These are phyloP conservation scores for Diutina sp. DNA, from an alignment of 1,139 yeast genomes.

Conservation along the genomic window DNA sequence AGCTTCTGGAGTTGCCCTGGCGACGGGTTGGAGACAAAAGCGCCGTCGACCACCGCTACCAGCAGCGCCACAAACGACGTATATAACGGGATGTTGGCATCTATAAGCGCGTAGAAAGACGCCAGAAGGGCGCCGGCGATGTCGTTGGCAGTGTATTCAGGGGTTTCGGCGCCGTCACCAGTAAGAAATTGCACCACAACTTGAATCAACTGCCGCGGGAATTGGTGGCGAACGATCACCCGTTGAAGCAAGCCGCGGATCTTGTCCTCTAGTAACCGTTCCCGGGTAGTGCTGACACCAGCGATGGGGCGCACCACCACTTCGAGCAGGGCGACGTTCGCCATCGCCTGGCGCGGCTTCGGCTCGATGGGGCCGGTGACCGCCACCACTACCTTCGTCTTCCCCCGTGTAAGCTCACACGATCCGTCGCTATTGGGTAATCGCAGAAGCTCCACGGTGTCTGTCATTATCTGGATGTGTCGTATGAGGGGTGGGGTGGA, in stretches of 20 bases:
- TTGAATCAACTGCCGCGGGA: slow-evolving; percentile 80
- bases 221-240: slow-evolving; percentile 48
- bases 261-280: slow-evolving; percentile 62
- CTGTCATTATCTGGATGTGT: not conserved
- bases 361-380: slow-evolving; percentile 91
- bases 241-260: slow-evolving; percentile 50
- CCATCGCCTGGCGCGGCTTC: slow-evolving; percentile 71
- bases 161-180: slow-evolving; percentile 35
- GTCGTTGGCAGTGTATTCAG: slow-evolving; percentile 34
- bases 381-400: slow-evolving; percentile 54
- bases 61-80: slow-evolving; percentile 48
- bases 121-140: slow-evolving; percentile 64
- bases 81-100: slow-evolving; percentile 63
- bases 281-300: slow-evolving; percentile 71
- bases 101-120: slow-evolving; percentile 57
- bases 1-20: slow-evolving; percentile 24
- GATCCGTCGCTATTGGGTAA: slow-evolving; percentile 49
- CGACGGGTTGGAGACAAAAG: slow-evolving; percentile 32
- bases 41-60: slow-evolving; percentile 16
- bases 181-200: slow-evolving; percentile 74
- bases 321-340: slow-evolving; percentile 68
- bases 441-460: not conserved
- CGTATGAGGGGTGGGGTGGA: not conserved
- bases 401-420: slow-evolving; percentile 38
- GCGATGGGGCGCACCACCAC: slow-evolving; percentile 68